phyloP scores from a whole-genome alignment of 192 early-diverging fungal species.

The Coemansia sp. region DNA sequence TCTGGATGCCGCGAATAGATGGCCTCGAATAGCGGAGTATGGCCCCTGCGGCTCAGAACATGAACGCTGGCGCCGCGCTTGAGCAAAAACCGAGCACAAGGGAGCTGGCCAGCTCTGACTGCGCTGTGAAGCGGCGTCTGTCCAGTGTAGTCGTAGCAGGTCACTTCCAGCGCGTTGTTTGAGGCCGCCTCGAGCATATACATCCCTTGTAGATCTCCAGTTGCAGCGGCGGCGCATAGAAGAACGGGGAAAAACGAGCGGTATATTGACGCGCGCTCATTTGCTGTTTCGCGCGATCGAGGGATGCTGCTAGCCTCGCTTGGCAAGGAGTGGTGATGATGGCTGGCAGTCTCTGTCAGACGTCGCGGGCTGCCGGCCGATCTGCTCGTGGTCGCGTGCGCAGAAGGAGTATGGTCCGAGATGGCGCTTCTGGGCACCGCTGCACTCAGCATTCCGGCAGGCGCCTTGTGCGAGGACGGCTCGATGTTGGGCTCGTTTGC shows the following conservation, averaged over 20 bases:
- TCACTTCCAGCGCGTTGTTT: constrained; percentile 58
- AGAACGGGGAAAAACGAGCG: constrained; percentile 77
- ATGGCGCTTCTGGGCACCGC: neutral
- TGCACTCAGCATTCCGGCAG: neutral
- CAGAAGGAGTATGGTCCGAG: neutral
- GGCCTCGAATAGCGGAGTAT: constrained; percentile 87
- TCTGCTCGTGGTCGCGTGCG: neutral
- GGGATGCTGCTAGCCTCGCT: constrained; percentile 8
- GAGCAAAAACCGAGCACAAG: constrained; percentile 72
- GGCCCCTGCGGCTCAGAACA: constrained; percentile 79
- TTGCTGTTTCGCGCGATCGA: constrained; percentile 36
- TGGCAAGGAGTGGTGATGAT: neutral
- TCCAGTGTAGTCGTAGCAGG: constrained; percentile 78
- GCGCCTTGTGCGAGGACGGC: constrained; percentile 11
- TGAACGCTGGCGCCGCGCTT: constrained; percentile 87
- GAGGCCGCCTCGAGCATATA: constrained; percentile 59
- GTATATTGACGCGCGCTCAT: constrained; percentile 68
- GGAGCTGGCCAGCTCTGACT: constrained; percentile 68
- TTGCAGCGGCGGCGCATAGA: constrained; percentile 81
- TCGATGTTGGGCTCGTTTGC: constrained; percentile 42
- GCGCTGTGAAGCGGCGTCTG: constrained; percentile 87
- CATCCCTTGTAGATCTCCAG: constrained; percentile 80
- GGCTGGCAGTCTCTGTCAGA: neutral
- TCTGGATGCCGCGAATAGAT: constrained; percentile 60
- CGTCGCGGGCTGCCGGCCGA: neutral